Percentiles rank a stretch among this genome's conserved stretches.
Evolutionary conservation across 345 rosid species (phyloP).

Genomic region (Eucalyptus sp.): DNA sequence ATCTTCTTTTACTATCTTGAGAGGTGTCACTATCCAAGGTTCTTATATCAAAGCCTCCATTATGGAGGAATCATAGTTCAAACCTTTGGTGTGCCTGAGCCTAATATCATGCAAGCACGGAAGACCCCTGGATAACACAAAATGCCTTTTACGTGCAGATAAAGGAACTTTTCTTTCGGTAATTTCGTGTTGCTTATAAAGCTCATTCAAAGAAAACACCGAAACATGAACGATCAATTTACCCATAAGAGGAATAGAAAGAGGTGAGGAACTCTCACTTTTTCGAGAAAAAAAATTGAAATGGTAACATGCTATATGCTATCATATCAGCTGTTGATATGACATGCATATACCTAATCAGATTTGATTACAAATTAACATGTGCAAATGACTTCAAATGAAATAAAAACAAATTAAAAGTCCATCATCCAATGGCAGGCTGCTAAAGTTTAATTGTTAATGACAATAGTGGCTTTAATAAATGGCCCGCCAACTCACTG

Average conservation of each 20-base stretch:
- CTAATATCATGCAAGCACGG: not conserved
- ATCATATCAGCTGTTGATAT: not conserved
- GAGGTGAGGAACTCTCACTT: not conserved
- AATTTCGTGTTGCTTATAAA: not conserved
- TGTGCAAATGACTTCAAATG: not conserved
- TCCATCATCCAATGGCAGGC: not conserved
- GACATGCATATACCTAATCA: not conserved
- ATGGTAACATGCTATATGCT: not conserved
- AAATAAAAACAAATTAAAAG: not conserved
- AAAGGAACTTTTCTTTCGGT: not conserved
- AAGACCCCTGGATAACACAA: not conserved
- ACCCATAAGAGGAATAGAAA: not conserved
- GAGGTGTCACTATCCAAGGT: not conserved
- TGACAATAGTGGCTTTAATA: not conserved
- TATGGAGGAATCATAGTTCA: not conserved
- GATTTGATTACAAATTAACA: not conserved
- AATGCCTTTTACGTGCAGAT: not conserved
- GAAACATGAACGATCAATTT: not conserved
- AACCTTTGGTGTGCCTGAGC: not conserved
- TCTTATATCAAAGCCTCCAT: not conserved
- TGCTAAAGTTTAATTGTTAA: not conserved
- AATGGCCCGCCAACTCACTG: not conserved
- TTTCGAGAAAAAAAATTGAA: not conserved
- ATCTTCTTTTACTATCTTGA: not conserved
- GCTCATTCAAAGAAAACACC: not conserved